These are phyloP conservation scores for Dictyostelium intermedium DNA, from an alignment of 78 protist genomes.

Conservation along the genomic window DNA sequence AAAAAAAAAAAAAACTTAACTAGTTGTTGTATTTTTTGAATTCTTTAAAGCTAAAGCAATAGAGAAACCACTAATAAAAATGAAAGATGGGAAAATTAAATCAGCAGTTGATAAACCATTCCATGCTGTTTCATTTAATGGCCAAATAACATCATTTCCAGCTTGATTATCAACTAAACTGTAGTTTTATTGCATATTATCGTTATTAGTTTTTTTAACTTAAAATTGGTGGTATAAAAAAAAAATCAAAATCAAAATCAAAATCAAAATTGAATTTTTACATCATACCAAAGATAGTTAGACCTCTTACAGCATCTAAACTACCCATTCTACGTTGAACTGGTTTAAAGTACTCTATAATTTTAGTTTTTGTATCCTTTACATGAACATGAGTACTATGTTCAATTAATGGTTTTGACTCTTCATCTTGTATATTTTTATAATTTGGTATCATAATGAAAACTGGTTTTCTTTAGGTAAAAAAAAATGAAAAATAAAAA, in stretches of 20 bases:
- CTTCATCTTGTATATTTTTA: constrained; percentile 21
- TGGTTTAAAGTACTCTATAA: background rate
- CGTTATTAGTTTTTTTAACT: too few species aligned
- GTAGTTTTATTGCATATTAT: background rate
- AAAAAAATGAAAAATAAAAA: background rate
- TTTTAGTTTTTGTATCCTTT: background rate
- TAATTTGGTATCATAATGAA: background rate
- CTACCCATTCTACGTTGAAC: constrained; percentile 20
- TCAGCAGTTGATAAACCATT: constrained; percentile 64
- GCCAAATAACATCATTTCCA: constrained; percentile 64
- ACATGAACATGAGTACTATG: background rate
- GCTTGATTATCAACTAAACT: constrained; percentile 75
- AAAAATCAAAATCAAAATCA: background rate
- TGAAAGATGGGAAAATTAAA: constrained; percentile 59
- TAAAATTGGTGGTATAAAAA: too few species aligned
- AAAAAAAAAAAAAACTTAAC: background rate
- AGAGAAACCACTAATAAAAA: constrained; percentile 69
- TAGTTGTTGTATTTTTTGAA: constrained; percentile 35
- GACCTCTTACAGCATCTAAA: constrained; percentile 63
- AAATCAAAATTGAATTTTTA: background rate
- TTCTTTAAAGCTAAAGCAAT: constrained; percentile 55
- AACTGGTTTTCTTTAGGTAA: too few species aligned
- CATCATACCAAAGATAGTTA: constrained; percentile 76
- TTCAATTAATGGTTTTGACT: background rate
- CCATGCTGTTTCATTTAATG: constrained; percentile 52